Evolutionary conservation across 2,329 filamentous ascomycete genomes (phyloP).

Genomic region (Epichloe scottii): DNA sequence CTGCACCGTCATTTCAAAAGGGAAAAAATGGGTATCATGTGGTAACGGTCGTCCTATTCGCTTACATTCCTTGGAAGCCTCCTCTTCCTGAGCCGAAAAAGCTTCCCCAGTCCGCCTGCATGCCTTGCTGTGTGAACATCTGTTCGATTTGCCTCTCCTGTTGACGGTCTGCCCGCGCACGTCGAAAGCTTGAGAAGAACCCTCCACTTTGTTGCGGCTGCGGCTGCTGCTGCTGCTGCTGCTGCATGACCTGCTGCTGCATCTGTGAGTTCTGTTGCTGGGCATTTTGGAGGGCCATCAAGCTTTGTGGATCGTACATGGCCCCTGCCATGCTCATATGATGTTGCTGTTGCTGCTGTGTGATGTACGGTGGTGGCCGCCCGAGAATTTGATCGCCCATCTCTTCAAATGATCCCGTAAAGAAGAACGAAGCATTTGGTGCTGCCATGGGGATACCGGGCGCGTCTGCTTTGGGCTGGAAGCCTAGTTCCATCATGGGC

Average conservation of each 20-base stretch:
- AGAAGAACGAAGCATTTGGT: conserved; percentile 34
- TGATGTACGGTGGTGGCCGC: conserved; percentile 58
- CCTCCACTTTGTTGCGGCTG: conserved; percentile 17
- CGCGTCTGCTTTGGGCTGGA: conserved; percentile 22
- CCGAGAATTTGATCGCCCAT: conserved; percentile 64
- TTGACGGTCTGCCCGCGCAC: conserved; percentile 15
- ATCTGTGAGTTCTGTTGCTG: conserved; percentile 7
- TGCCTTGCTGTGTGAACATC: conserved; percentile 35
- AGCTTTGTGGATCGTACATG: conserved; percentile 31
- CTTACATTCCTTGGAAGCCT: conserved; percentile 31
- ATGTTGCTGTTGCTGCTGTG: conserved; percentile 36
- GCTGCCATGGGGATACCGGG: conserved; percentile 20
- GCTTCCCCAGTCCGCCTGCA: conserved; percentile 33
- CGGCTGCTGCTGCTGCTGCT: conserved; percentile 18
- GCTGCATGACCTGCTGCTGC: conserved; percentile 7
- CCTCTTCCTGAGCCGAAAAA: conserved; percentile 32
- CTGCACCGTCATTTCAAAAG: conserved; percentile 8
- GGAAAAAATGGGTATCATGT: conserved; percentile 26
- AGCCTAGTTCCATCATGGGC: conserved; percentile 50
- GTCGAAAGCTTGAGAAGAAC: conserved; percentile 14
- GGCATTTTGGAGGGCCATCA: conserved; percentile 27
- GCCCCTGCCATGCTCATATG: conserved; percentile 28
- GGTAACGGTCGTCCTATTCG: conserved; percentile 11
- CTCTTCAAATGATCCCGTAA: conserved; percentile 45
- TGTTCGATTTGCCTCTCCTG: conserved; percentile 33